Percentiles rank a stretch among this genome's conserved stretches.
phyloP scores from a whole-genome alignment of 78 protist genomes.

The Protostelium mycophagum region DNA sequence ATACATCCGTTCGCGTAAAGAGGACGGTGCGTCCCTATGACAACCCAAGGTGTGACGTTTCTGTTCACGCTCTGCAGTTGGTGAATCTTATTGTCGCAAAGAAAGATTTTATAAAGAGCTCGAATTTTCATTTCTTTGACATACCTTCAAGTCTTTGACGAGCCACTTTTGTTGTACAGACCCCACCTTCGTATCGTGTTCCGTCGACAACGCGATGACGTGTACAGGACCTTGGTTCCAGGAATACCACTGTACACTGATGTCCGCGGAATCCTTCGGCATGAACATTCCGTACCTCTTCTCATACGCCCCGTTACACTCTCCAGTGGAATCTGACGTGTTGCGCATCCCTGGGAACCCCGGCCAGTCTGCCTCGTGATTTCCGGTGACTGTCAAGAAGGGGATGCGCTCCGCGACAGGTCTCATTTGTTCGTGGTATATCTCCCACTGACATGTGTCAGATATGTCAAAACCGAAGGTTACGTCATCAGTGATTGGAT shows the following conservation, averaged over 20 bases:
- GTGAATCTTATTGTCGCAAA: no score
- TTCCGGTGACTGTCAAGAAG: neutral
- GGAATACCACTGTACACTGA: conserved; percentile 24
- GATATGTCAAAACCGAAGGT: no score
- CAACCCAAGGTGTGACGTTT: conserved; percentile 55
- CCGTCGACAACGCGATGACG: conserved; percentile 50
- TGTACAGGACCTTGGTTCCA: conserved; percentile 54
- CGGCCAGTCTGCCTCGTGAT: neutral
- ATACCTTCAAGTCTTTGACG: conserved; percentile 13
- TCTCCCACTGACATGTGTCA: neutral
- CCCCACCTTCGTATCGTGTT: conserved; percentile 37
- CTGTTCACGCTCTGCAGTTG: conserved; percentile 26
- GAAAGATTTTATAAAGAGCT: neutral
- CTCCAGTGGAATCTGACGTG: neutral
- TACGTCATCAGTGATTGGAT: no score
- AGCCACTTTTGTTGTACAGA: conserved; percentile 37
- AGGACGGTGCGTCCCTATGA: conserved; percentile 55
- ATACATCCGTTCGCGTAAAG: neutral
- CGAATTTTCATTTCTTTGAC: neutral
- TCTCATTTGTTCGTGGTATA: neutral
- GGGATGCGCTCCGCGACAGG: neutral
- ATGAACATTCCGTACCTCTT: neutral
- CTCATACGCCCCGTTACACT: neutral
- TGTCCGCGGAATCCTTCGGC: neutral
- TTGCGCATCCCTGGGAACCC: neutral